Base-by-base conservation (phyloP, 208 protist genomes). In the Leishmania amazonensis region DNA sequence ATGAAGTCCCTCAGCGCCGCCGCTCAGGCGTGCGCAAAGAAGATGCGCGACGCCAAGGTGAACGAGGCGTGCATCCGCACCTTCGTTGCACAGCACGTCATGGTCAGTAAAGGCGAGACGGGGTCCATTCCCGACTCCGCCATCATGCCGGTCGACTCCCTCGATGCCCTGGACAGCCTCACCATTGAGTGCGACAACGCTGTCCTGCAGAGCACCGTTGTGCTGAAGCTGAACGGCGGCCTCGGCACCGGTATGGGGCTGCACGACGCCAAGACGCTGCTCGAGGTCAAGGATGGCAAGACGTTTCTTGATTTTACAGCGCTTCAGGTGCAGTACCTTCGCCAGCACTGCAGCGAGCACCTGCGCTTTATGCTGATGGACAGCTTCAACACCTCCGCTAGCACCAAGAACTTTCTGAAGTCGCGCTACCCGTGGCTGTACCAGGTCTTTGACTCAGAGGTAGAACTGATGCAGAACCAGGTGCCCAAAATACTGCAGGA, bases 281-380 rank as follows among this genome's bases (percentile, higher is more conserved):
- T 99, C 80, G 86, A 93, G 60, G 97, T 99, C 40, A 83, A 81
- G 68, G 90, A 94, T 65, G 93, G 92, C 9, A 88, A 98, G 77
- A 99, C 95, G 17, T 99, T 99, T 84, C 93, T 99, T 3, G 99
- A 99, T 83, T 89, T 99, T 47, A 99, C 95, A 54, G 91, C 98
- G 15, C 79, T 95, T 80, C 99, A 99, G 87, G 81, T 98, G 53
- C 83, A 96, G 86, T 89, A 95, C 84, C 83, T 99, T 54, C 98
- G 99, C 84, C 89, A 96, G 62, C 83, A 84, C 74, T 93, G 96
- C 87, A 89, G 91, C 47, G 82, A 88, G 35, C 75, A 92, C n/a
- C 91, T 99, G 62, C 98, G 97, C 53, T 96, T 99, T 72, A 96
- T 99, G 85, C 88, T 99, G 15, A 99, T 99, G 99, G 99, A 99